Conservation (phyloP, 768 basidiomycete genomes). For the Pleurotus djamor region DNA sequence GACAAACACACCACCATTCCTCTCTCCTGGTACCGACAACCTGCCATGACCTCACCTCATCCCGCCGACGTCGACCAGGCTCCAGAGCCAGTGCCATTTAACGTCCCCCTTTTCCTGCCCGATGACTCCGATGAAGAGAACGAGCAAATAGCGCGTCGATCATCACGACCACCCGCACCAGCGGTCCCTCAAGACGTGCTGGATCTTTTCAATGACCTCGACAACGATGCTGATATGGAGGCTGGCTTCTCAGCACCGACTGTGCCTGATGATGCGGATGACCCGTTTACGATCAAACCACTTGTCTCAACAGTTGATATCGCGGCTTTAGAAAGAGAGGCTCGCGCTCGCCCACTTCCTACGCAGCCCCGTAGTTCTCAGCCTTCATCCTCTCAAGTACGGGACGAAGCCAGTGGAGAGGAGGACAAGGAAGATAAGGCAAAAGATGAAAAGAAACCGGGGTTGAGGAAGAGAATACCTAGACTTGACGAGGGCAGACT, state of each 20-base stretch:
- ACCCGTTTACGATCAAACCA: constrained; percentile 39
- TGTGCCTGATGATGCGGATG: constrained; percentile 3
- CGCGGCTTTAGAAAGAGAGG: constrained; percentile 50
- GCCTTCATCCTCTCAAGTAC: constrained; percentile 29
- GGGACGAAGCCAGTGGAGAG: constrained; percentile 19
- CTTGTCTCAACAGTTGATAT: constrained; percentile 53
- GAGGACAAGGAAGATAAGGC: constrained; percentile 17
- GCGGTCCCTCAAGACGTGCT: background rate
- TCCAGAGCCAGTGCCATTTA: constrained; percentile 26
- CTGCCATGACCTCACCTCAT: constrained; percentile 24
- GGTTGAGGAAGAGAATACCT: constrained; percentile 39
- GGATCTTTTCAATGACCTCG: constrained; percentile 24
- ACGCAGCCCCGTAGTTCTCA: constrained; percentile 46
- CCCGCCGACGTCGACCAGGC: constrained; percentile 12
- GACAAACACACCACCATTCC: constrained; percentile 23
- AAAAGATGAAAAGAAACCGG: constrained; percentile 30
- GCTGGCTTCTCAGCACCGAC: background rate
- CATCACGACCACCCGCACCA: background rate
- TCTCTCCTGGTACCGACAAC: constrained; percentile 52
- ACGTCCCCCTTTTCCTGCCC: constrained; percentile 55
- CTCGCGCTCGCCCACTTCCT: constrained; percentile 39
- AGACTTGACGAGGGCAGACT: constrained; percentile 78
- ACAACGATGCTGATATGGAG: constrained; percentile 40
- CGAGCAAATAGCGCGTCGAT: constrained; percentile 21
- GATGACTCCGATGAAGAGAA: constrained; percentile 51